Evolutionary conservation across 441 rosid genomes (phyloP).

Genomic region (Erodium trifolium): DNA sequence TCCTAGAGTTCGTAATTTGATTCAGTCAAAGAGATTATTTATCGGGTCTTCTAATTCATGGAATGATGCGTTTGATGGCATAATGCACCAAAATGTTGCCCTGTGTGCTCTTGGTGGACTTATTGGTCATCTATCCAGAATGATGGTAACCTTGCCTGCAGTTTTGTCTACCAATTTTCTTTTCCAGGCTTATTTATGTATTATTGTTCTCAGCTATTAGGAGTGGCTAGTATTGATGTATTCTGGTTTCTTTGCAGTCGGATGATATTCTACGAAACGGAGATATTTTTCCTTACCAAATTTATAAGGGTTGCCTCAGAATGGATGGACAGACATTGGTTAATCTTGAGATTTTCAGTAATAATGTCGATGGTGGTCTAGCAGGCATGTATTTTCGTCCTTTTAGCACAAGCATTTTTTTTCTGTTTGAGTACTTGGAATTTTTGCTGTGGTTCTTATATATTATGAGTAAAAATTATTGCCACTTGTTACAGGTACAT

Average conservation of each 20-base stretch:
- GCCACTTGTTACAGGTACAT: conserved; percentile 57
- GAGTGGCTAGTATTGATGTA: conserved; percentile 17
- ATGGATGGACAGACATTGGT: conserved; percentile 93
- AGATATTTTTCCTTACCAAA: conserved; percentile 71
- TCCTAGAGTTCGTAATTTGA: conserved; percentile 54
- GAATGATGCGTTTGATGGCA: conserved; percentile 43
- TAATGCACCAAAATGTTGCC: conserved; percentile 41
- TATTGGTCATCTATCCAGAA: conserved; percentile 64
- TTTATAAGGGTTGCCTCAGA: conserved; percentile 73
- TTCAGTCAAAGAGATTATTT: conserved; percentile 64
- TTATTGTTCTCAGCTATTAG: neutral
- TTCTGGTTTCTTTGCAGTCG: conserved; percentile 37
- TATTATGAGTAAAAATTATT: conserved; percentile 8
- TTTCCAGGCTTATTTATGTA: neutral
- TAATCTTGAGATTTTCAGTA: conserved; percentile 85
- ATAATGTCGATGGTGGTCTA: conserved; percentile 70
- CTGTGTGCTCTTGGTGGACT: conserved; percentile 80
- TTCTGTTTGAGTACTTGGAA: neutral
- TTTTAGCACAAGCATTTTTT: conserved; percentile 13
- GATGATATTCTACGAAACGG: conserved; percentile 71
- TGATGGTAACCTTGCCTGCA: conserved; percentile 55
- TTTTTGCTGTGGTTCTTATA: neutral
- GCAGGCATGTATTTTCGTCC: conserved; percentile 46
- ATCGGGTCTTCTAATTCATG: conserved; percentile 47
- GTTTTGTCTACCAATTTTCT: neutral